A percentile compares a stretch with the other conserved stretches of the same genome.
Conservation (phyloP, 2,329 filamentous ascomycete species). For the Aurifilum marmelostoma region DNA sequence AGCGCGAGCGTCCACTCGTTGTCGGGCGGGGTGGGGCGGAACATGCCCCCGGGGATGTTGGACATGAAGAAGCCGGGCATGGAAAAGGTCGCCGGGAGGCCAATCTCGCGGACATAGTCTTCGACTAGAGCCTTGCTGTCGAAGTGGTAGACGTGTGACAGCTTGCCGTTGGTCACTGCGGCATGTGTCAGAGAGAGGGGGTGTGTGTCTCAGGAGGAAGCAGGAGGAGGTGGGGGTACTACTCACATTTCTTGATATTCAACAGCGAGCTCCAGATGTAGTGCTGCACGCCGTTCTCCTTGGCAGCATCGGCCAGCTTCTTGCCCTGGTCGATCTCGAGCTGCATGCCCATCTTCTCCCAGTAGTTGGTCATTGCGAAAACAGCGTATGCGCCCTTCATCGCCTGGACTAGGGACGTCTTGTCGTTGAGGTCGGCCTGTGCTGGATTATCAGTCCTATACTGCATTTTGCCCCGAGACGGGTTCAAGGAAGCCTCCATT, state of each 20-base stretch:
- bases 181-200: not conserved
- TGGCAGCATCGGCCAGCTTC: slow-evolving; percentile 50
- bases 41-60: slow-evolving; percentile 44
- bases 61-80: slow-evolving; percentile 58
- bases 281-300: slow-evolving; percentile 47
- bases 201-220: not conserved
- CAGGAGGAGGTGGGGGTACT: slow-evolving; percentile 29
- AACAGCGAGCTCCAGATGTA: slow-evolving; percentile 49
- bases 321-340: slow-evolving; percentile 51
- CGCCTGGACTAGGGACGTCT: slow-evolving; percentile 47
- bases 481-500: too few species aligned
- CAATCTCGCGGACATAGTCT: slow-evolving; percentile 52
- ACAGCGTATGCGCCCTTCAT: slow-evolving; percentile 52
- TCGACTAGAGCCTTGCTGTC: slow-evolving; percentile 61
- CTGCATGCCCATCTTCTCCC: slow-evolving; percentile 47
- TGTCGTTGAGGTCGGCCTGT: slow-evolving; percentile 54
- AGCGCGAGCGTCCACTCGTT: slow-evolving; percentile 40
- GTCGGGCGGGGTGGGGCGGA: slow-evolving; percentile 37
- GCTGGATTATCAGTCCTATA: not conserved
- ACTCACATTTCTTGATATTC: slow-evolving; percentile 45
- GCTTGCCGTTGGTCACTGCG: slow-evolving; percentile 44
- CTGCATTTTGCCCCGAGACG: not conserved
- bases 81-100: slow-evolving; percentile 54
- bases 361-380: slow-evolving; percentile 57
- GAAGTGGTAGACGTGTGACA: slow-evolving; percentile 53